Percentiles rank a stretch among this genome's conserved stretches.
Conservation (phyloP, 148 eudicot species). For the Heliamphora exappendiculata region DNA sequence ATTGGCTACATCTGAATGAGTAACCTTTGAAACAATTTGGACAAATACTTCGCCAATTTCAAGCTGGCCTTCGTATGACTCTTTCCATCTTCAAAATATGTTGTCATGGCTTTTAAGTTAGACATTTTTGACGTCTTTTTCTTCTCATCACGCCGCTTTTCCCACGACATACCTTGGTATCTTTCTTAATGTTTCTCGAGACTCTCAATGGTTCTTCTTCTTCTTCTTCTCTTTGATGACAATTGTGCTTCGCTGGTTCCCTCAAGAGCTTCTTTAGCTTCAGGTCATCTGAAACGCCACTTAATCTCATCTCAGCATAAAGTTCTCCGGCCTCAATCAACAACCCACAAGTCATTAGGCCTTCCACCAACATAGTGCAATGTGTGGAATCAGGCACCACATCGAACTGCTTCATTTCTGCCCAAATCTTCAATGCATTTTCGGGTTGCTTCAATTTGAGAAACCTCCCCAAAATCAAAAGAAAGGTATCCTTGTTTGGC, state of each 20-base stretch:
- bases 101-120: neutral
- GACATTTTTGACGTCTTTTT: neutral
- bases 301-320: constrained; percentile 56
- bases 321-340: constrained; percentile 60
- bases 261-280: constrained; percentile 50
- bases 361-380: constrained; percentile 44
- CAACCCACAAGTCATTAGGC: constrained; percentile 50
- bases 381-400: constrained; percentile 44
- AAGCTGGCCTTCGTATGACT: neutral
- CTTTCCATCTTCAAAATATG: neutral
- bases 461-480: constrained; percentile 44
- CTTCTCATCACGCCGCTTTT: constrained; percentile 4
- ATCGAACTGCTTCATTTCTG: constrained; percentile 50
- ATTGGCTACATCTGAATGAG: neutral
- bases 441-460: constrained; percentile 49
- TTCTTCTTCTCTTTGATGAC: constrained; percentile 11
- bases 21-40: neutral
- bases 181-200: constrained; percentile 20
- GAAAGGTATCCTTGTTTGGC: constrained; percentile 54
- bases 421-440: constrained; percentile 63
- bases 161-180: constrained; percentile 6
- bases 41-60: neutral
- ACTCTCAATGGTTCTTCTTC: constrained; percentile 16
- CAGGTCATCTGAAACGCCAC: constrained; percentile 56
- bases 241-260: constrained; percentile 20